Evolutionary conservation across 73 alveolate species (phyloP).

Genomic region (Tetrahymena thermophila): DNA sequence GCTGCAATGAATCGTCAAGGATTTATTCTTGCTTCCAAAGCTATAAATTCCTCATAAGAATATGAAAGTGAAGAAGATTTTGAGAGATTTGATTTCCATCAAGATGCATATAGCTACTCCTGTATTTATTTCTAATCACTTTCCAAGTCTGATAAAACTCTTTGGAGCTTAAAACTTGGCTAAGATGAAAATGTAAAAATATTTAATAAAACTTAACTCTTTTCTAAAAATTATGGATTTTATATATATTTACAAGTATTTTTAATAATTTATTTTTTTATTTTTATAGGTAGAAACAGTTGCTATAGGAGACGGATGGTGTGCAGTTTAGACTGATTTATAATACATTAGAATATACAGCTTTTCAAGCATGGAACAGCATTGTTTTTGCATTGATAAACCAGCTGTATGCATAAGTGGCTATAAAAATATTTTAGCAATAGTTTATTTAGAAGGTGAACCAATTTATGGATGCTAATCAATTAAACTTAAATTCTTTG

Average conservation of each 20-base stretch:
- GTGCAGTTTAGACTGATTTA: constrained; percentile 31
- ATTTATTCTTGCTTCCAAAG: neutral
- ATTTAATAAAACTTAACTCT: no score
- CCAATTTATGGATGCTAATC: constrained; percentile 10
- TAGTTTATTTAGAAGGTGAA: constrained; percentile 17
- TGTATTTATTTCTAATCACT: neutral
- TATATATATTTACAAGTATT: neutral
- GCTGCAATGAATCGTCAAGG: neutral
- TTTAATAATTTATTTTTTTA: neutral
- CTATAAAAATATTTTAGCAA: constrained; percentile 5
- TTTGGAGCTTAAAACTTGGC: neutral
- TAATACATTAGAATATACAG: constrained; percentile 11
- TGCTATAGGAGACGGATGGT: constrained; percentile 38
- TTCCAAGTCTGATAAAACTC: neutral
- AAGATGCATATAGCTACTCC: neutral
- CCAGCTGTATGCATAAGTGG: constrained; percentile 27
- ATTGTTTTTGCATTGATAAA: constrained; percentile 1
- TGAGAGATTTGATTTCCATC: neutral
- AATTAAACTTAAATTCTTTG: constrained; percentile 16
- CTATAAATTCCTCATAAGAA: neutral
- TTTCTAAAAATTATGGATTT: neutral
- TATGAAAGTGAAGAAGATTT: neutral
- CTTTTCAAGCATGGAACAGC: constrained; percentile 10
- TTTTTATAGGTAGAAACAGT: constrained; percentile 5
- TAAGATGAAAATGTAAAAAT: neutral